Conservation (phyloP, 2,329 filamentous ascomycete species). For the Paracamarosporium sp. region DNA sequence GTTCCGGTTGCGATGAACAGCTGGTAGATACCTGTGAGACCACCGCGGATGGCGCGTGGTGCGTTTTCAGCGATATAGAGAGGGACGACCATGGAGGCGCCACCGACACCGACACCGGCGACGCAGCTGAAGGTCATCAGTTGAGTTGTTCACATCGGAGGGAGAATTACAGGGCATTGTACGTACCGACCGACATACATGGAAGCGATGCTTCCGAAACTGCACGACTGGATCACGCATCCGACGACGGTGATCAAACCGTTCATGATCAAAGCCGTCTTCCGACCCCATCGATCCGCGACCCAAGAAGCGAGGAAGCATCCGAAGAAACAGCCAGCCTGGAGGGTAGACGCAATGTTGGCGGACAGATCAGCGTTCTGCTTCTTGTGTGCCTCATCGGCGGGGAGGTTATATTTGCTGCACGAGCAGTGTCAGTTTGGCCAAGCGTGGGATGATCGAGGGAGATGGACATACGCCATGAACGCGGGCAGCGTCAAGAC, state of each 20-base stretch:
- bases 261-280: conserved; percentile 61
- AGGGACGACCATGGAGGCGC: conserved; percentile 64
- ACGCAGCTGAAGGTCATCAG: conserved; percentile 50
- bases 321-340: conserved; percentile 72
- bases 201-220: conserved; percentile 64
- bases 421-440: conserved; percentile 13
- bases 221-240: conserved; percentile 68
- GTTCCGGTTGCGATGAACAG: conserved; percentile 62
- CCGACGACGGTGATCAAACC: conserved; percentile 66
- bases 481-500: conserved; percentile 68
- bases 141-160: conserved; percentile 7
- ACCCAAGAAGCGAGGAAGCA: conserved; percentile 65
- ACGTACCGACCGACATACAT: conserved; percentile 71
- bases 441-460: background rate
- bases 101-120: conserved; percentile 60
- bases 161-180: background rate
- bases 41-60: conserved; percentile 65
- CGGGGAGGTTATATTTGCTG: conserved; percentile 60
- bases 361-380: conserved; percentile 64
- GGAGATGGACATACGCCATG: conserved; percentile 52
- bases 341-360: conserved; percentile 75
- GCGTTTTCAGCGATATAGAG: conserved; percentile 68
- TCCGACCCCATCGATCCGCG: conserved; percentile 64
- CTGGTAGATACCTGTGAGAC: conserved; percentile 67
- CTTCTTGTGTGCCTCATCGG: conserved; percentile 44